These are phyloP conservation scores for Saturnispora silvae DNA, from an alignment of 805 yeast genomes.

Conservation along the genomic window DNA sequence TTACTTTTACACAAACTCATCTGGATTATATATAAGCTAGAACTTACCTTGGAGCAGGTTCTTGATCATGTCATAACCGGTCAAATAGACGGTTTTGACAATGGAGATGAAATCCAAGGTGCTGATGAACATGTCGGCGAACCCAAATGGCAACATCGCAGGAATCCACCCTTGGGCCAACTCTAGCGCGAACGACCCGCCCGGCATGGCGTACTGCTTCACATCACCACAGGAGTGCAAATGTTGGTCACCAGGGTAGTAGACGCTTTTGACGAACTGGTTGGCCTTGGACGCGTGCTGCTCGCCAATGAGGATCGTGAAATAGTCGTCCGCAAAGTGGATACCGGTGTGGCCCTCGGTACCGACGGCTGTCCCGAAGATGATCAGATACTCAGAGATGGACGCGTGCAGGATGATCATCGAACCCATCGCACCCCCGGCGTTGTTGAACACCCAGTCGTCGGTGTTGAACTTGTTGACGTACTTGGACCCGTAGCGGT, in stretches of 20 bases:
- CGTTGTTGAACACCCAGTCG: conserved; percentile 95
- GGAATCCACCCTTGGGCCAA: conserved; percentile 99
- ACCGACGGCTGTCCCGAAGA: conserved; percentile 89
- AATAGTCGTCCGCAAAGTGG: conserved; percentile 96
- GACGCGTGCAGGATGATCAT: conserved; percentile 96
- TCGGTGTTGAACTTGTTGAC: conserved; percentile 64
- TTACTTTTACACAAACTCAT: no score
- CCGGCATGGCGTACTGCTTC: conserved; percentile 81
- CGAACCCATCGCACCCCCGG: conserved; percentile 98
- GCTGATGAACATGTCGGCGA: conserved; percentile 66
- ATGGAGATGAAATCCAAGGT: conserved; percentile 72
- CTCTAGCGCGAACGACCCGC: conserved; percentile 80
- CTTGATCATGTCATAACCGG: conserved; percentile 68
- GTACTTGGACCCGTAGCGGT: conserved; percentile 53
- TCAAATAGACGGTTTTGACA: conserved; percentile 55
- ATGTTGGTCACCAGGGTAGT: conserved; percentile 79
- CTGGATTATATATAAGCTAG: no score
- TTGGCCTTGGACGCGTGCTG: conserved; percentile 65
- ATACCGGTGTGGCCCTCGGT: conserved; percentile 95
- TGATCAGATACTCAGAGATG: conserved; percentile 79
- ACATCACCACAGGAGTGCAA: conserved; percentile 61
- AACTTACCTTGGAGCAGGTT: conserved; percentile 66
- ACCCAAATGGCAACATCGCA: conserved; percentile 93
- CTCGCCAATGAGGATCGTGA: conserved; percentile 76
- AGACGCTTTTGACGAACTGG: conserved; percentile 56